A percentile compares a stretch with the other conserved stretches of the same genome.
Evolutionary conservation across 148 eudicot species (phyloP).

Genomic region (Selenicereus undatus): DNA sequence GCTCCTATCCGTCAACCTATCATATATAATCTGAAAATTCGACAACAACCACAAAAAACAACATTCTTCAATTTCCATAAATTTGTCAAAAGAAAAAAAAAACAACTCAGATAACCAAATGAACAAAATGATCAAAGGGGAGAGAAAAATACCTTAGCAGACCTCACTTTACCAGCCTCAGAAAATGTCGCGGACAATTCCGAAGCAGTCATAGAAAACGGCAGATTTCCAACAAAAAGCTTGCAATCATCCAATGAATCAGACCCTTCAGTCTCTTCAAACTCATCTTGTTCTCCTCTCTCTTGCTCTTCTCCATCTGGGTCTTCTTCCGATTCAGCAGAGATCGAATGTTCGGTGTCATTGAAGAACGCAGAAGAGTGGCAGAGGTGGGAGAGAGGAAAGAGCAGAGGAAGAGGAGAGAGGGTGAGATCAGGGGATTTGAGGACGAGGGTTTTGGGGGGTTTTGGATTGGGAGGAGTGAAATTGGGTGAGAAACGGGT

Average conservation of each 20-base stretch:
- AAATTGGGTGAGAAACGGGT: constrained; percentile 12
- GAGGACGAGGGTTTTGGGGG: constrained; percentile 34
- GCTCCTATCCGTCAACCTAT: constrained; percentile 87
- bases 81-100: neutral
- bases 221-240: constrained; percentile 79
- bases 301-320: constrained; percentile 20
- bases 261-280: constrained; percentile 19
- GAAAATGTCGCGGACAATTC: constrained; percentile 58
- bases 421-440: constrained; percentile 29
- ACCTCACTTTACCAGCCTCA: constrained; percentile 61
- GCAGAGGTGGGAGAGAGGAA: constrained; percentile 14
- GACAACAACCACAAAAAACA: neutral
- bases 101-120: constrained; percentile 1
- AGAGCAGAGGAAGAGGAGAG: constrained; percentile 22
- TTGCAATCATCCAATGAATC: constrained; percentile 46
- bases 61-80: neutral
- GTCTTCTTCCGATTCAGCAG: constrained; percentile 24
- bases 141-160: constrained; percentile 50
- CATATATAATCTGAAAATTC: constrained; percentile 65
- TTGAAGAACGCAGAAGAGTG: constrained; percentile 28
- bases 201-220: constrained; percentile 54
- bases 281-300: constrained; percentile 13
- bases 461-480: constrained; percentile 27
- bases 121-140: neutral
- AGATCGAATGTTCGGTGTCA: constrained; percentile 2